Percentiles rank a stretch among this genome's conserved stretches.
These are phyloP conservation scores for Lepidium aucheri DNA, from an alignment of 345 rosid species.

Conservation along the genomic window DNA sequence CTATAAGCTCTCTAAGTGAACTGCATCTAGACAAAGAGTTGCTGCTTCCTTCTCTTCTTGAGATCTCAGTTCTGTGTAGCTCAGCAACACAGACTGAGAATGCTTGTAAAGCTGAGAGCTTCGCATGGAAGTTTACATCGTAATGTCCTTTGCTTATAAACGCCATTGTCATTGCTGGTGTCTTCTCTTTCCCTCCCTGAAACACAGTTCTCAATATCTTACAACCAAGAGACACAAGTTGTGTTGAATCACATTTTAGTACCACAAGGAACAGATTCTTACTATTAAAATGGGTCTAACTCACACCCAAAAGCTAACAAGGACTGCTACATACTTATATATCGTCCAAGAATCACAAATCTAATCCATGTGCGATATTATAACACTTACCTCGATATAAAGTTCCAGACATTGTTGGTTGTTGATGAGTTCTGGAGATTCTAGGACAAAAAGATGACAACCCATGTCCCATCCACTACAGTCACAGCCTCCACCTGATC, in stretches of 20 bases:
- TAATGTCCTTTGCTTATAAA: conserved; percentile 42
- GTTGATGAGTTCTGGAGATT: conserved; percentile 40
- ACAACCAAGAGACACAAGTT: background rate
- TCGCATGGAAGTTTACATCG: conserved; percentile 74
- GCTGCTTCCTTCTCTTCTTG: conserved; percentile 21
- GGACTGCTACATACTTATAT: too few species aligned
- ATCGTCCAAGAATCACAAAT: too few species aligned
- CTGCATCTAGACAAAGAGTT: conserved; percentile 35
- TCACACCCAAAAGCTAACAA: too few species aligned
- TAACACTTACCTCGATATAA: conserved; percentile 45
- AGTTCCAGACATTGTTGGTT: conserved; percentile 51
- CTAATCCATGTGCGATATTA: too few species aligned
- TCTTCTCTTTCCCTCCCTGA: conserved; percentile 59
- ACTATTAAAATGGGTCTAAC: too few species aligned
- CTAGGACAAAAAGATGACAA: conserved; percentile 69
- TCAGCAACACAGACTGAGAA: conserved; percentile 79
- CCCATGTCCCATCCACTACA: conserved; percentile 99
- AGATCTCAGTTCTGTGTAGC: conserved; percentile 45
- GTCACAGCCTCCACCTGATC: conserved; percentile 89
- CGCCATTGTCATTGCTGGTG: conserved; percentile 37
- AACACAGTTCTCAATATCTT: background rate
- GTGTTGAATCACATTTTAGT: background rate
- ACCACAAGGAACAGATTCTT: background rate
- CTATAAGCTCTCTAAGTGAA: conserved; percentile 61
- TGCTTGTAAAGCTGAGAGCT: conserved; percentile 78